Percentiles rank a stretch among this genome's conserved stretches.
Evolutionary conservation across 352 stramenopile genomes (phyloP).

Genomic region (Peronosclerospora sorghi): DNA sequence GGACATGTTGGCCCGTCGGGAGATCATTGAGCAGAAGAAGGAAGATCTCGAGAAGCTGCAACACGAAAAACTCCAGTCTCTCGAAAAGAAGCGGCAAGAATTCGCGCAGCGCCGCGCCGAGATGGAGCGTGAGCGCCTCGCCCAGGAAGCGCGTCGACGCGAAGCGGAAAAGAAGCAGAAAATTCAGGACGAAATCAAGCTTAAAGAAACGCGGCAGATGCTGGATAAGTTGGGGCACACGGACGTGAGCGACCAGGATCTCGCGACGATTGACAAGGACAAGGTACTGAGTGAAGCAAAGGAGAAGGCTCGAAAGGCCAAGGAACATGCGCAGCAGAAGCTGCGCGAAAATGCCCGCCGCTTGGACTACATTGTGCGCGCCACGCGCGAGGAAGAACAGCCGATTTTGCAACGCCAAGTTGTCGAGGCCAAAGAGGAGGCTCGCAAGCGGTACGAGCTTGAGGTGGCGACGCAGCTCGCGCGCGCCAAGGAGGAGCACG

Average conservation of each 20-base stretch:
- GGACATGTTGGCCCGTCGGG: conserved; percentile 84
- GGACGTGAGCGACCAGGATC: conserved; percentile 52
- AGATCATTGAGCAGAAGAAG: conserved; percentile 95
- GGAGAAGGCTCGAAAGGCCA: conserved; percentile 91
- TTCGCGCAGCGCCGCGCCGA: conserved; percentile 59
- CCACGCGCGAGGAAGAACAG: conserved; percentile 92
- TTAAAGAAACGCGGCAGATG: conserved; percentile 83
- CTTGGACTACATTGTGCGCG: conserved; percentile 93
- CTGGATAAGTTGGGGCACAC: conserved; percentile 69
- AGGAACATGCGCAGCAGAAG: conserved; percentile 91
- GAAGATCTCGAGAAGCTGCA: conserved; percentile 91
- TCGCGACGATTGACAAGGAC: conserved; percentile 72
- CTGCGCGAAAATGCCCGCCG: conserved; percentile 86
- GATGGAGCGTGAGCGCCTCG: conserved; percentile 68
- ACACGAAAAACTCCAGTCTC: conserved; percentile 84
- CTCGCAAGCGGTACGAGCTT: conserved; percentile 54
- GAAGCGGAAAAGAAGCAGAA: conserved; percentile 93
- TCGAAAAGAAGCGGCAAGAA: conserved; percentile 76
- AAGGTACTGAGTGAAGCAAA: conserved; percentile 87
- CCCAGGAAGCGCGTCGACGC: conserved; percentile 65
- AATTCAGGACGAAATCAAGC: conserved; percentile 92
- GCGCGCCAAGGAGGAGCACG: conserved; percentile 79
- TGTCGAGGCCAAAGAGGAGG: conserved; percentile 65
- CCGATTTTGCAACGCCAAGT: conserved; percentile 83
- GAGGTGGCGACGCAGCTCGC: conserved; percentile 77